Evolutionary conservation across 2,329 filamentous ascomycete species (phyloP).

Genomic region (Hypoxylon sp.): DNA sequence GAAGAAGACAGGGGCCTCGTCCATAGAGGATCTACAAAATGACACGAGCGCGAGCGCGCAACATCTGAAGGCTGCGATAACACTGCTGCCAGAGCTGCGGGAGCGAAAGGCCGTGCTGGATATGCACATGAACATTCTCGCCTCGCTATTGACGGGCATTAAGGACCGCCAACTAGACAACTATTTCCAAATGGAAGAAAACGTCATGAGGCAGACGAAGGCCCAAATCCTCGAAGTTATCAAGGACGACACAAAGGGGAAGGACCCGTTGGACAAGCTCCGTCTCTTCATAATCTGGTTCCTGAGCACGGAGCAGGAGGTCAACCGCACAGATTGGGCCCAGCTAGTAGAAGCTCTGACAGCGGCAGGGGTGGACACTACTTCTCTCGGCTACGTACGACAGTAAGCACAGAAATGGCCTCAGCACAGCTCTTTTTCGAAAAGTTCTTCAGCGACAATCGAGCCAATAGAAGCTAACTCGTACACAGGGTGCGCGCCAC

Average conservation of each 20-base stretch:
- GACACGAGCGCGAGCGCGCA: constrained; percentile 89
- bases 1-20: constrained; percentile 91
- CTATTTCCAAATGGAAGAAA: constrained; percentile 95
- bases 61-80: constrained; percentile 95
- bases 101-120: constrained; percentile 93
- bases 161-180: constrained; percentile 95
- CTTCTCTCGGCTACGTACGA: constrained; percentile 83
- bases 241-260: constrained; percentile 82
- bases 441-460: neutral
- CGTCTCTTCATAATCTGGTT: constrained; percentile 97
- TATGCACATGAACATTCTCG: constrained; percentile 99
- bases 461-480: neutral
- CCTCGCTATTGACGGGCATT: constrained; percentile 77
- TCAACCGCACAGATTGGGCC: constrained; percentile 81
- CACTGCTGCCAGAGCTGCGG: constrained; percentile 85
- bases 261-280: constrained; percentile 85
- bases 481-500: constrained; percentile 79
- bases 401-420: constrained; percentile 69
- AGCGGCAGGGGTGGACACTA: constrained; percentile 76
- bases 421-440: neutral
- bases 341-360: constrained; percentile 86
- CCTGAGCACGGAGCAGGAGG: constrained; percentile 89
- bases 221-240: constrained; percentile 87
- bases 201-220: constrained; percentile 89
- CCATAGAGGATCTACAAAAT: constrained; percentile 90